Conservation (phyloP, 2,329 filamentous ascomycete species). For the Leptodontidium sp. region DNA sequence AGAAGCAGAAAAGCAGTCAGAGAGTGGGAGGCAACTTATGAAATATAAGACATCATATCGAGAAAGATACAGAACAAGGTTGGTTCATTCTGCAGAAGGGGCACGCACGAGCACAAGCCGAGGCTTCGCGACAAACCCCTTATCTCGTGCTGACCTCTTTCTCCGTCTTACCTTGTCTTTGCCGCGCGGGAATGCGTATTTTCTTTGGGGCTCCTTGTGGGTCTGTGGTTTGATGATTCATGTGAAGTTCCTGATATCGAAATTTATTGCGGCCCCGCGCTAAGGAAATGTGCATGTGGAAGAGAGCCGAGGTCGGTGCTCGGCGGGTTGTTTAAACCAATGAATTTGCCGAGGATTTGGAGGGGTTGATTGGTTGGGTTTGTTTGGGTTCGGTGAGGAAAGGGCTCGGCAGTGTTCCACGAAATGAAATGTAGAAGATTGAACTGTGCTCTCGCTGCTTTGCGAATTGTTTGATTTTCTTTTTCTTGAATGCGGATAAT, state of each 20-base stretch:
- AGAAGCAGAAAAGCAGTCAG: slow-evolving; percentile 13
- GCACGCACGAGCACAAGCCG: slow-evolving; percentile 30
- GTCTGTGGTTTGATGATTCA: slow-evolving; percentile 31
- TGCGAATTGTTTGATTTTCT: too few relatives aligned
- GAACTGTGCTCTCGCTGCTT: too few relatives aligned
- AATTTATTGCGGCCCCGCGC: background rate
- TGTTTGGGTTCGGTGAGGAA: background rate
- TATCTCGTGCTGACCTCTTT: slow-evolving; percentile 16
- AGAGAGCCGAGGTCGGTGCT: slow-evolving; percentile 15
- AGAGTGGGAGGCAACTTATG: slow-evolving; percentile 13
- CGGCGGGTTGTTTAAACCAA: background rate
- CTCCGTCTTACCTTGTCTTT: slow-evolving; percentile 18
- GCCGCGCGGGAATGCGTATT: slow-evolving; percentile 31
- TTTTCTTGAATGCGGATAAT: too few relatives aligned
- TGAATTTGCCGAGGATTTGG: background rate
- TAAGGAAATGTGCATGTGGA: background rate
- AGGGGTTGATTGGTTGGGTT: background rate
- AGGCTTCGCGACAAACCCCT: slow-evolving; percentile 34
- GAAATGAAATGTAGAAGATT: too few relatives aligned
- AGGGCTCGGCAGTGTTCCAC: too few relatives aligned
- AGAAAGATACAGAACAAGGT: slow-evolving; percentile 27
- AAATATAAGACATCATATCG: slow-evolving; percentile 21
- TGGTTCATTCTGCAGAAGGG: slow-evolving; percentile 13
- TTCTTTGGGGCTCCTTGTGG: slow-evolving; percentile 26
- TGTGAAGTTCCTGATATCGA: slow-evolving; percentile 25